phyloP scores from a whole-genome alignment of 2,329 filamentous ascomycete species.

The Parafenestella ontariensis region DNA sequence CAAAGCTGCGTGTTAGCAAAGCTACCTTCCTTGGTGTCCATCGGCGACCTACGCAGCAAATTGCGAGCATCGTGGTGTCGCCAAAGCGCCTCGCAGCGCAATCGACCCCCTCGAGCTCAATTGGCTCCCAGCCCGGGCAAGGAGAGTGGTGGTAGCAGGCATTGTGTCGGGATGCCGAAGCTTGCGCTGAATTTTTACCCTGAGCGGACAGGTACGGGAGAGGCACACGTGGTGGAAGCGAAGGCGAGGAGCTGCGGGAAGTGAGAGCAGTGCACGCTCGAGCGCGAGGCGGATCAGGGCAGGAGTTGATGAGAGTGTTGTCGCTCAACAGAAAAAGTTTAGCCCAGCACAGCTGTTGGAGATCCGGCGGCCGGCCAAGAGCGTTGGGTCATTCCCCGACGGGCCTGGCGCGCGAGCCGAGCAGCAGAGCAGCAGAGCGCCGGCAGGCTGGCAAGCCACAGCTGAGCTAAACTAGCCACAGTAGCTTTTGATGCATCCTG shows the following conservation, averaged over 20 bases:
- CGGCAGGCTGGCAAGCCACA: neutral
- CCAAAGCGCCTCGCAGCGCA: slow-evolving; percentile 55
- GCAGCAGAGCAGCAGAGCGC: neutral
- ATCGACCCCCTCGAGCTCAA: slow-evolving; percentile 50
- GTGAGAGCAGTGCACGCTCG: slow-evolving; percentile 28
- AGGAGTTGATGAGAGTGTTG: slow-evolving; percentile 31
- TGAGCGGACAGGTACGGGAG: slow-evolving; percentile 17
- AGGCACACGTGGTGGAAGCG: slow-evolving; percentile 10
- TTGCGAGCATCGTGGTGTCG: slow-evolving; percentile 46
- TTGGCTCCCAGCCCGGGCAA: slow-evolving; percentile 55
- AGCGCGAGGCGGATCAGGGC: slow-evolving; percentile 17
- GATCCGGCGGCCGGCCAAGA: slow-evolving; percentile 17
- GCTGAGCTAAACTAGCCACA: neutral
- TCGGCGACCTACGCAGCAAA: slow-evolving; percentile 41
- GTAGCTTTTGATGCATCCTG: neutral
- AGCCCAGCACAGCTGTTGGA: slow-evolving; percentile 26
- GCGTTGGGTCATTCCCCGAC: slow-evolving; percentile 9
- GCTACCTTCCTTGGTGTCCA: slow-evolving; percentile 1
- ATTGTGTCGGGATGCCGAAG: slow-evolving; percentile 55
- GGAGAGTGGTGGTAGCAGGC: slow-evolving; percentile 58
- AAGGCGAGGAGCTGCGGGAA: slow-evolving; percentile 27
- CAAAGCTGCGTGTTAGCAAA: slow-evolving; percentile 39
- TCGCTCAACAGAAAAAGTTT: slow-evolving; percentile 44
- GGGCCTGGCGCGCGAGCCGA: slow-evolving; percentile 9
- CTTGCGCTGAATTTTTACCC: slow-evolving; percentile 32